Base-by-base conservation (phyloP, 164 flowering plant genomes). In the Kingdonia uniflora region DNA sequence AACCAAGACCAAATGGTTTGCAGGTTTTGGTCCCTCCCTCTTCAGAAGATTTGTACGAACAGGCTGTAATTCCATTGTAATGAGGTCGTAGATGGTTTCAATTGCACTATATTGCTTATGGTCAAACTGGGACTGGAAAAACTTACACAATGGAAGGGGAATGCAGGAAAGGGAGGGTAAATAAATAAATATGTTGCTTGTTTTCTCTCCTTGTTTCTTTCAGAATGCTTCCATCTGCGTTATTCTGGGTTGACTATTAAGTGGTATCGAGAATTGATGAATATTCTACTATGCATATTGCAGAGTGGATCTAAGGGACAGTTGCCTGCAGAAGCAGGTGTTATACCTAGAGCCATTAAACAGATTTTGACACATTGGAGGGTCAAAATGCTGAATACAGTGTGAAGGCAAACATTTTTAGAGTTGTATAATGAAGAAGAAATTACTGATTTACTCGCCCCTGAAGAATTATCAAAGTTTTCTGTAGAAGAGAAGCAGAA, bases 81-180 rank as follows among this genome's bases (percentile, higher is more conserved):
- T 68, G 99, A 92, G 62, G 99, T 92, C 11, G 56, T 92, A 26
- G 99, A 92, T 57, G 99, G 99, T 19, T 92, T 86, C 46, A 92
- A 92, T 55, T 92, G 99, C 65, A 92, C 97, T 19, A 92, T 92
- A 43, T 92, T 76, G 99, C 97, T 0, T 92, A 92, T 77, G 99
- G 99, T 11, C 97, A 92, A 67, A 92, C 99, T 45, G 99, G 99
- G 22, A 92, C 99, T 0, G 99, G 99, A 33, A 88, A 92, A 68
- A 92, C 97, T 0, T 92, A 73, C 64, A 92, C 99, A 6, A 88
- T 88, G 99, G 99, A 92, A 68, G 99, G 99, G 13, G 99, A 84
- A 62, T 78, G 95, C 65, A 88, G 74, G 64, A 84, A 82, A 60
- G 16, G 91, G 37, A 92, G 86, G 99, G 99, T 88, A 72, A 11